phyloP scores from a whole-genome alignment of 768 basidiomycete species.

The Lactifluus piperatus region DNA sequence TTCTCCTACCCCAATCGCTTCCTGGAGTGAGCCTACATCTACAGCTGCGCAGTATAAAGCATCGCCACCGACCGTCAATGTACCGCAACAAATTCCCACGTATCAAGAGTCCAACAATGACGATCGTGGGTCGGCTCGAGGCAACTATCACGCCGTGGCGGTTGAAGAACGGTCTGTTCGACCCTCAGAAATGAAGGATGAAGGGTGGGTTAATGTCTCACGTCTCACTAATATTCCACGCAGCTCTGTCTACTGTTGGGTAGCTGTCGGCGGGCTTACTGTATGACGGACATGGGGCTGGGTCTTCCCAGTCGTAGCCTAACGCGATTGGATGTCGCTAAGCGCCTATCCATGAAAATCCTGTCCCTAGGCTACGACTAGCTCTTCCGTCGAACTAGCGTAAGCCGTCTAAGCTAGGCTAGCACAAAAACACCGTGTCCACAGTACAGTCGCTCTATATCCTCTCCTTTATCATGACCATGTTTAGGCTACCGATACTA shows the following conservation, averaged over 20 bases:
- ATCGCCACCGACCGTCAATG: not conserved
- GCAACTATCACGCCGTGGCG: conserved; percentile 27
- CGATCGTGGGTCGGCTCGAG: conserved; percentile 25
- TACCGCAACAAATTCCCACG: conserved; percentile 20
- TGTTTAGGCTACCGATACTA: conserved; percentile 70
- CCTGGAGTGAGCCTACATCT: conserved; percentile 15
- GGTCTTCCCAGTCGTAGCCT: conserved; percentile 24
- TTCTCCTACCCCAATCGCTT: conserved; percentile 8
- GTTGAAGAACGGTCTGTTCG: conserved; percentile 54
- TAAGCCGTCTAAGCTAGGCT: conserved; percentile 52
- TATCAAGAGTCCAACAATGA: conserved; percentile 21
- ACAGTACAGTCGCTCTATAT: conserved; percentile 62
- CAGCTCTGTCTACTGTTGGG: conserved; percentile 14
- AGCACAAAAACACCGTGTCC: conserved; percentile 27
- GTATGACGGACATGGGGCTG: conserved; percentile 18
- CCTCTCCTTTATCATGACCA: conserved; percentile 41
- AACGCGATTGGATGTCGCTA: conserved; percentile 25
- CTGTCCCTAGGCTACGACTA: conserved; percentile 21
- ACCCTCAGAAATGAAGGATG: conserved; percentile 89
- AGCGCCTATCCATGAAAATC: conserved; percentile 15
- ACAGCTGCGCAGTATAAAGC: not conserved
- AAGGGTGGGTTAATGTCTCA: conserved; percentile 65
- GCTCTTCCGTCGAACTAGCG: conserved; percentile 22
- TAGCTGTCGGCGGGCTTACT: conserved; percentile 15
- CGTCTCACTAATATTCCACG: conserved; percentile 21